A percentile compares a stretch with the other conserved stretches of the same genome.
These are phyloP conservation scores for Tricholoma sp. DNA, from an alignment of 768 basidiomycete species.

Conservation along the genomic window DNA sequence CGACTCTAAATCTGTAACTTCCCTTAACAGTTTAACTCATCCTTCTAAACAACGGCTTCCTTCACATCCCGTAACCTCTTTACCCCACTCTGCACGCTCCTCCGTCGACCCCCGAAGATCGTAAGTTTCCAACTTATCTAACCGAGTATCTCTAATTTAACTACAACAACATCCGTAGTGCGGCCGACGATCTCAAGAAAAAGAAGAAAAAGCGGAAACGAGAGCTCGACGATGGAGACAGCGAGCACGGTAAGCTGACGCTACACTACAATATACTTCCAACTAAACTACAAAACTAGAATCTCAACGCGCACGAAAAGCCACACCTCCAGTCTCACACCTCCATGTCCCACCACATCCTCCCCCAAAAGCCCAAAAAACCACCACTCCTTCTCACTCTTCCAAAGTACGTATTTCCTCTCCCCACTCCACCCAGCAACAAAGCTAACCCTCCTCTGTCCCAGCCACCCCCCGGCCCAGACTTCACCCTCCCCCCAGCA, in stretches of 20 bases:
- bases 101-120: slow-evolving; percentile 61
- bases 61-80: slow-evolving; percentile 39
- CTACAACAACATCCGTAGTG: slow-evolving; percentile 14
- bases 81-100: slow-evolving; percentile 45
- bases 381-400: slow-evolving; percentile 35
- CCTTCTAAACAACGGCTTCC: slow-evolving; percentile 42
- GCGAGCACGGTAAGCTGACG: slow-evolving; percentile 45
- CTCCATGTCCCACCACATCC: slow-evolving; percentile 25
- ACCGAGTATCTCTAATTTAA: neutral
- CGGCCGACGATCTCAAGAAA: slow-evolving; percentile 55
- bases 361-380: slow-evolving; percentile 55
- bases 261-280: slow-evolving; percentile 4
- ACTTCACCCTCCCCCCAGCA: slow-evolving; percentile 54
- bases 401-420: slow-evolving; percentile 40
- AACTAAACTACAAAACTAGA: slow-evolving; percentile 29
- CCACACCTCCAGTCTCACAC: slow-evolving; percentile 40
- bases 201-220: slow-evolving; percentile 87
- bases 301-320: slow-evolving; percentile 49
- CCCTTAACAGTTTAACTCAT: slow-evolving; percentile 19
- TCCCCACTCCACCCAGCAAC: neutral
- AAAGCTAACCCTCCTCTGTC: slow-evolving; percentile 5
- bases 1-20: slow-evolving; percentile 37
- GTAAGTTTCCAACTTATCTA: slow-evolving; percentile 31
- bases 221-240: slow-evolving; percentile 66
- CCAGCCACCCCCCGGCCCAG: slow-evolving; percentile 39